Evolutionary conservation across 148 eudicot genomes (phyloP).

Genomic region (Chenopodium quinoa): DNA sequence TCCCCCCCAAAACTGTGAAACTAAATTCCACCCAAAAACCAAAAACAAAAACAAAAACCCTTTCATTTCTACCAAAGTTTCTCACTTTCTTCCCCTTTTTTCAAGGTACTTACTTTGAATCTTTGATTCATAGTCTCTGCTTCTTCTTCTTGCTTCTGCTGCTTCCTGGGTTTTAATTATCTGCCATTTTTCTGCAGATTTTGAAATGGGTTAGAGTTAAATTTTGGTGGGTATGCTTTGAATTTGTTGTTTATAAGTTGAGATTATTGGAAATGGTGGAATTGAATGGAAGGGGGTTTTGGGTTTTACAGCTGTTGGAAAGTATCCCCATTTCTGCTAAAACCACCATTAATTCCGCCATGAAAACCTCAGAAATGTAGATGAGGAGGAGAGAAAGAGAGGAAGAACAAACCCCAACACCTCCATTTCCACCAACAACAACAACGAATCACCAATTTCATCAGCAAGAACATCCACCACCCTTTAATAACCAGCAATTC

Average conservation of each 20-base stretch:
- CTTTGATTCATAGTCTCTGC: neutral
- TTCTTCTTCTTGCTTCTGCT: neutral
- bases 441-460: conserved; percentile 5
- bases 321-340: conserved; percentile 5
- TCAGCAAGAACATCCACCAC: conserved; percentile 5
- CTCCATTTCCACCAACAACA: conserved; percentile 8
- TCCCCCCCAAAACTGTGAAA: conserved; percentile 17
- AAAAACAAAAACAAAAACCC: no score
- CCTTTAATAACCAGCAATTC: conserved; percentile 8
- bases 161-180: neutral
- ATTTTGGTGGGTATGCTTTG: conserved; percentile 7
- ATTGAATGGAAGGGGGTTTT: conserved; percentile 35
- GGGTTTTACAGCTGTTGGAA: conserved; percentile 29
- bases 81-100: neutral
- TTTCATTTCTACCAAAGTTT: neutral
- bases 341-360: conserved; percentile 22
- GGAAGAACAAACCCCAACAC: neutral
- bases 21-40: conserved; percentile 4
- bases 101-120: neutral
- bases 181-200: conserved; percentile 7
- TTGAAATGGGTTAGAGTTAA: conserved; percentile 6
- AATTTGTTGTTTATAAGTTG: neutral
- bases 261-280: conserved; percentile 38
- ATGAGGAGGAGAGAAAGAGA: conserved; percentile 8
- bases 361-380: conserved; percentile 37